Base-by-base conservation (phyloP, 2,329 filamentous ascomycete species). In the Aplosporella prunicola region DNA sequence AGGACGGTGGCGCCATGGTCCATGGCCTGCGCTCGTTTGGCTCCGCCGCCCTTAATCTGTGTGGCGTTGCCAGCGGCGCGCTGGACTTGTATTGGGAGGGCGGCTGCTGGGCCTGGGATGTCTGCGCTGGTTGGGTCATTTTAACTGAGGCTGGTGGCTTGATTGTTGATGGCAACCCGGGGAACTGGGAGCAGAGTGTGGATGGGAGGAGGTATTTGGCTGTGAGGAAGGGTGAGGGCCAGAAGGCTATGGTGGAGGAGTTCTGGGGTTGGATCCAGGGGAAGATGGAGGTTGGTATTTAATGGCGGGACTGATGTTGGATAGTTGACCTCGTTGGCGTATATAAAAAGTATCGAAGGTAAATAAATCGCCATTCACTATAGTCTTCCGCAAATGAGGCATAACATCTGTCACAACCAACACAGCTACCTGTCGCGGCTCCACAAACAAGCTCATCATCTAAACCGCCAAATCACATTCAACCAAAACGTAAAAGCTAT, bases 51-150 rank as follows among this genome's bases (percentile, higher is more conserved):
- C 63, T 89, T 49, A 88, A 88, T 56, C 58, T 88, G 13, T 84
- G 80, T 40, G 72, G 69, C 25, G 78, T 85, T 3, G 83, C 83
- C 3, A 72, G 75, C 8, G 83, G 83, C 0, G 71, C 77, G 55
- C 48, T 85, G 17, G 83, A 89, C 55, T 50, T 76, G 15, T 89
- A 85, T 56, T 89, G 83, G 83, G 83, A 89, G 61, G 82, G 80
- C 24, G 83, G 84, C 1, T 86, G 81, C 58, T 89, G 82, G 74
- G 81, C 82, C 2, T 89, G 83, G 83, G 83, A 89, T 56, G 83
- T 89, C 2, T 84, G 80, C 52, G 84, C 84, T 5, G 83, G 78
- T 0, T 88, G 82, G 83, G 76, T 79, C 41, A 79, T 89, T 43
- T 62, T 89, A 17, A 63, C 65, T 20, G 83, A 89, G 64, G 80